Base-by-base conservation (phyloP, 345 rosid species). In the Euclidium syriacum region DNA sequence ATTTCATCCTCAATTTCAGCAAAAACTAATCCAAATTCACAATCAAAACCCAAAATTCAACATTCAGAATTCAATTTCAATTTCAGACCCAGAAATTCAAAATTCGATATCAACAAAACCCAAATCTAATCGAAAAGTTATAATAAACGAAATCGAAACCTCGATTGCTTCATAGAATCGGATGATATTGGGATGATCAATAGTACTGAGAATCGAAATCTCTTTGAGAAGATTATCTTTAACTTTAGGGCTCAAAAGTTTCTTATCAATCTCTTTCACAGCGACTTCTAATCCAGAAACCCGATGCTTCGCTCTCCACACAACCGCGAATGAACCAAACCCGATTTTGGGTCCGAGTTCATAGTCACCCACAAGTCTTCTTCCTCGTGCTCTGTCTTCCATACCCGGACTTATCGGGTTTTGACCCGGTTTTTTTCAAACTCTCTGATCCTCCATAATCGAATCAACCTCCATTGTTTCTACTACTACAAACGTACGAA, bases 321-420 rank as follows among this genome's bases (percentile, higher is more conserved):
- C 96, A 56, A 77, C 84, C 0, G 90, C 94, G 65, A 78, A 88
- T 34, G 96, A 83, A 52, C 92, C 96, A n/a, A 74, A 81, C 73
- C 92, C 96, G 68, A 85, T 72, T 68, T 52, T 80, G 18, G 77
- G 80, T 3, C 96, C 96, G 44, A 88, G 75, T 56, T 73, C 73
- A 72, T 84, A 88, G 62, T 88, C 81, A 9, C 96, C 90, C 5
- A 85, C 78, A 32, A 78, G 25, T 56, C 82, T 76, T 8, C 32
- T 27, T 72, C 32, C 7, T 72, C 66, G 46, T 68, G 73, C 32
- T 50, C 38, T 6, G 24, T 85, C n/a, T n/a, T n/a, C 95, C 89
- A 80, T 84, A 70, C 24, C 58, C 33, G 58, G 27, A 47, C 34
- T 70, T 43, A n/a, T 15, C 1, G 52, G 48, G 54, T 67, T 58